These are phyloP conservation scores for Juglanconis oblonga DNA, from an alignment of 2,329 filamentous ascomycete species.

Conservation along the genomic window DNA sequence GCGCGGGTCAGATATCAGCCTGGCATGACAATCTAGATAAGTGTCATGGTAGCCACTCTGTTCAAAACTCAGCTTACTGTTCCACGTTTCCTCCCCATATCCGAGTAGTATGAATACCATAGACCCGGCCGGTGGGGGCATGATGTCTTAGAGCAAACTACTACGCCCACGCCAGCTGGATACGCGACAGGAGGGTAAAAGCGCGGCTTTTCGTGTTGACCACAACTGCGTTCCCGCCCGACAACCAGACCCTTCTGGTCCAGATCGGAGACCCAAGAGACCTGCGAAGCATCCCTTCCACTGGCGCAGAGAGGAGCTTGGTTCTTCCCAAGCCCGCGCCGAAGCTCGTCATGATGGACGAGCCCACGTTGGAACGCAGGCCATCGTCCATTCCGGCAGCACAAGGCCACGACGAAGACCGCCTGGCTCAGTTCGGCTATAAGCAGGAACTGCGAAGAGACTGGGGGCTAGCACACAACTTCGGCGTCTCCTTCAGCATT, in stretches of 20 bases:
- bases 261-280: no score
- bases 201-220: no score
- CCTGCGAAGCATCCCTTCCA: no score
- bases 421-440: constrained; percentile 55
- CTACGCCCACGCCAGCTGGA: no score
- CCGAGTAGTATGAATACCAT: not conserved
- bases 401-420: constrained; percentile 44
- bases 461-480: constrained; percentile 58
- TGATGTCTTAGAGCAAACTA: not conserved
- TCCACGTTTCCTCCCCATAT: not conserved
- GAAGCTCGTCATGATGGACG: constrained; percentile 19
- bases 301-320: no score
- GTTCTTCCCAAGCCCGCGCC: no score
- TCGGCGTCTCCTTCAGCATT: constrained; percentile 60
- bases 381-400: constrained; percentile 21
- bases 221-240: no score
- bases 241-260: no score
- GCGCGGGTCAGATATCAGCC: not conserved
- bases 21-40: not conserved
- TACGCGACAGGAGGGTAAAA: no score
- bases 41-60: not conserved
- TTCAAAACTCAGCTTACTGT: not conserved
- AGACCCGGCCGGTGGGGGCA: no score
- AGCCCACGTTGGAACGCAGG: constrained; percentile 24
- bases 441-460: constrained; percentile 57